Evolutionary conservation across 2,329 filamentous ascomycete species (phyloP).

Genomic region (Nemania diffusa): DNA sequence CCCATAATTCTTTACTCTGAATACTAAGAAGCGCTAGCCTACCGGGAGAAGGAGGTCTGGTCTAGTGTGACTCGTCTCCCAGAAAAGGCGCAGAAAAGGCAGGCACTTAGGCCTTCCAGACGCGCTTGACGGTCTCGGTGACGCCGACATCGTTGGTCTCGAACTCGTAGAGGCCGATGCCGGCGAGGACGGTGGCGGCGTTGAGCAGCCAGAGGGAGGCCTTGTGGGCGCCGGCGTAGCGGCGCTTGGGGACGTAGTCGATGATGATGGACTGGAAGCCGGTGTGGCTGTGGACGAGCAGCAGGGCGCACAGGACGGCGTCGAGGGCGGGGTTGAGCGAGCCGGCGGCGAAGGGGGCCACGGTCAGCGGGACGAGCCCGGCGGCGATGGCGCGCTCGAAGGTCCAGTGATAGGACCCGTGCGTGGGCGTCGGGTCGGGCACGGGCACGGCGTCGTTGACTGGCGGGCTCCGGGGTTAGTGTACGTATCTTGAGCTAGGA

Average conservation of each 20-base stretch:
- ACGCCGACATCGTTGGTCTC: slow-evolving; percentile 98
- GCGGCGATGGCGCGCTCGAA: slow-evolving; percentile 89
- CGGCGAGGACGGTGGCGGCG: slow-evolving; percentile 79
- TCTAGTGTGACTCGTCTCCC: background rate
- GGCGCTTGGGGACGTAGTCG: slow-evolving; percentile 85
- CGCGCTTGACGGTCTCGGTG: slow-evolving; percentile 85
- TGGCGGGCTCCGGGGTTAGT: slow-evolving; percentile 47
- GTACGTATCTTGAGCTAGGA: background rate
- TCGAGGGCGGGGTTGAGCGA: slow-evolving; percentile 90
- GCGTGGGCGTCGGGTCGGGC: slow-evolving; percentile 75
- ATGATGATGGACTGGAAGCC: slow-evolving; percentile 91
- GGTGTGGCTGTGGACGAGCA: slow-evolving; percentile 94
- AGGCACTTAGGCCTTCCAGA: slow-evolving; percentile 79
- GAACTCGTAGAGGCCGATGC: slow-evolving; percentile 94
- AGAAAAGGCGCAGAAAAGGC: background rate
- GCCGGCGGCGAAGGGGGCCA: slow-evolving; percentile 92
- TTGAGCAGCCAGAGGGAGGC: slow-evolving; percentile 82
- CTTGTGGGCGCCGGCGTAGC: slow-evolving; percentile 74
- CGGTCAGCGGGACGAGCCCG: slow-evolving; percentile 83
- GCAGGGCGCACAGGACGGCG: slow-evolving; percentile 81
- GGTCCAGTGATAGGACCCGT: slow-evolving; percentile 98
- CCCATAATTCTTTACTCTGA: background rate
- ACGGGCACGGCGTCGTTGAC: slow-evolving; percentile 89
- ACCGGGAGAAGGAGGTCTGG: background rate
- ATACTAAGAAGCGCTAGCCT: background rate